Evolutionary conservation across 352 stramenopile genomes (phyloP).

Genomic region (Phytophthora tentaculata): DNA sequence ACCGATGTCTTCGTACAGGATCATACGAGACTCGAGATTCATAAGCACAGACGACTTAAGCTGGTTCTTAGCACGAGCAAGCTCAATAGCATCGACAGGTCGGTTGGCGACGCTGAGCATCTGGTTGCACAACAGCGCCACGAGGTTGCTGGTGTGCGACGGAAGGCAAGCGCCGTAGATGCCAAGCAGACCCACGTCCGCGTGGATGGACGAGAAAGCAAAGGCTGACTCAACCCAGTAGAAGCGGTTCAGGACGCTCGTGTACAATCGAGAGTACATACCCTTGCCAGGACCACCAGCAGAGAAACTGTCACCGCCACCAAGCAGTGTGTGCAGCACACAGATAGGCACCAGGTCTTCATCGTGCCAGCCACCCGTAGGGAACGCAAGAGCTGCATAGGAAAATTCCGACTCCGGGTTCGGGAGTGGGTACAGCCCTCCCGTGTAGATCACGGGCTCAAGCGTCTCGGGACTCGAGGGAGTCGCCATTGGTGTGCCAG

Average conservation of each 20-base stretch:
- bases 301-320: conserved; percentile 98
- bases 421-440: conserved; percentile 68
- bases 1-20: conserved; percentile 99
- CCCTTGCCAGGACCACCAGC: conserved; percentile 99
- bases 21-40: conserved; percentile 98
- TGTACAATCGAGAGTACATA: conserved; percentile 99
- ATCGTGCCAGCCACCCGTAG: conserved; percentile 97
- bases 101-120: conserved; percentile 89
- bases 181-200: conserved; percentile 94
- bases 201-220: conserved; percentile 96
- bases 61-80: conserved; percentile 98
- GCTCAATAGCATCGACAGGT: conserved; percentile 84
- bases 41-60: conserved; percentile 99
- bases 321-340: conserved; percentile 98
- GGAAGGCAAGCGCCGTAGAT: conserved; percentile 92
- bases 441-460: conserved; percentile 65
- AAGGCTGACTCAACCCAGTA: conserved; percentile 98
- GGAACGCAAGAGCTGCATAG: conserved; percentile 96
- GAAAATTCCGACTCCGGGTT: conserved; percentile 83
- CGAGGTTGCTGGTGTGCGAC: conserved; percentile 91
- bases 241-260: conserved; percentile 97
- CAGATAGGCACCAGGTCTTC: conserved; percentile 96
- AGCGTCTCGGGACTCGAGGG: conserved; percentile 47
- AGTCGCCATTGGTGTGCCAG: conserved; percentile 21
- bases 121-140: conserved; percentile 94